Base-by-base conservation (phyloP, 768 basidiomycete genomes). In the Pleurotus pulmonarius region DNA sequence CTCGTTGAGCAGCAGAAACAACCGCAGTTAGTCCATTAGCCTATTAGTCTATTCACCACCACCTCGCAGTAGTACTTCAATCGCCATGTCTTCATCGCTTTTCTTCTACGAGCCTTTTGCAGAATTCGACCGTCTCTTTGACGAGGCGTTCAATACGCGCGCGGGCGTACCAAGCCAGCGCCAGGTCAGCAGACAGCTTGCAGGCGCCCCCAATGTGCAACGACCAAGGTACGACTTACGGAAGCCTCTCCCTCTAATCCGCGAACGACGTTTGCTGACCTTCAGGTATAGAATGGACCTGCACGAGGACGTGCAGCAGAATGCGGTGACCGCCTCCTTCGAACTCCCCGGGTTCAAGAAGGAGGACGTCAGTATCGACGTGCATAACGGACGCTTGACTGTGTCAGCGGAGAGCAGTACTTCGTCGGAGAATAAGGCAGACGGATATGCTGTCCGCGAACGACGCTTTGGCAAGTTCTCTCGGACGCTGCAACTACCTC, bases 271-370 rank as follows among this genome's bases (percentile, higher is more conserved):
- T 20, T 15, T 29, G 18, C 43, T 34, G 12, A 18, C 18, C 18
- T 11, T 6, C 4, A 26, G 25, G 1, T 24, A 1, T 57, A 85
- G 83, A 61, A 78, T 85, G 78, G 82, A 86, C 61, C 66, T 85
- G 7, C 78, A 81, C 62, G 83, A 85, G 61, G 68, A 83, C 60
- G 26, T 61, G 0, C 71, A 76, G 16, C 68, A 61, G 46, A 83
- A 83, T 63, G 66, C 70, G 2, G 79, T 86, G n/a, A 83, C 79
- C 2, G 85, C 83, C 29, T 68, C 74, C 4, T 83, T 87, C 63
- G 85, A 87, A 62, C 70, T 87, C 15, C 85, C 85, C 2, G 83
- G 83, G 18, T 26, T 86, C 46, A 73, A 73, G 59, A 78, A 80
- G 51, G 78, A 83, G 49, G 71, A 85, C 59, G 71, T 87, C 45